Conservation (phyloP, 306 rosid genomes). For the Pterocarpus macrocarpus region DNA sequence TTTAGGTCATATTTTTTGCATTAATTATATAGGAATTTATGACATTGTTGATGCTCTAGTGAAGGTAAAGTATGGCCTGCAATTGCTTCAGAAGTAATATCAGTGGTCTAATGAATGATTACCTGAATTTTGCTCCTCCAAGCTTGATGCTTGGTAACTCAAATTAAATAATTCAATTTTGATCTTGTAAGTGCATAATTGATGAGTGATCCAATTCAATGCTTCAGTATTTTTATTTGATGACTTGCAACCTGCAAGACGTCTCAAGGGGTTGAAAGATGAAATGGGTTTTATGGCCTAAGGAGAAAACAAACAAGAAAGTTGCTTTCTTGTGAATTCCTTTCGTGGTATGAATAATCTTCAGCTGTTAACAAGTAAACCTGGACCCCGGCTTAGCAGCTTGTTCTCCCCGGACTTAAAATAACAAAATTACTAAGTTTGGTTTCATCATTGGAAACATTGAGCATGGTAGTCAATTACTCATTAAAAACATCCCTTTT, state of each 20-base stretch:
- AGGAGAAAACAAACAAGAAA: background rate
- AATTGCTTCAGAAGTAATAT: slow-evolving; percentile 13
- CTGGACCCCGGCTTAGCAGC: background rate
- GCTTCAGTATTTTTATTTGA: slow-evolving; percentile 28
- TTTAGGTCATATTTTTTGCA: background rate
- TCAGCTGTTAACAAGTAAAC: background rate
- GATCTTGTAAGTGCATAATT: slow-evolving; percentile 17
- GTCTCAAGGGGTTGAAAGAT: background rate
- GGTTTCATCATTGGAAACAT: too few species aligned
- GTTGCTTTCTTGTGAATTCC: background rate
- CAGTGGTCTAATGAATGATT: slow-evolving; percentile 2
- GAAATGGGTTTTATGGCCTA: background rate
- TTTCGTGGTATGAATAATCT: background rate
- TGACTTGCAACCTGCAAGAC: background rate
- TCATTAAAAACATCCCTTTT: too few species aligned
- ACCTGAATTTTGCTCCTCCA: background rate
- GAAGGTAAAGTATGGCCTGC: slow-evolving; percentile 34
- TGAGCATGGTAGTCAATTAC: too few species aligned
- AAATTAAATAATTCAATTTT: slow-evolving; percentile 17
- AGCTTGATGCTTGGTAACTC: slow-evolving; percentile 27
- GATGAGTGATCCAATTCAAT: background rate
- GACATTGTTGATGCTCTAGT: background rate
- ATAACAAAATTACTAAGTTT: too few species aligned
- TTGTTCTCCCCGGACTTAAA: too few species aligned
- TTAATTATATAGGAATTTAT: slow-evolving; percentile 2